Evolutionary conservation across 1,139 yeast species (phyloP).

Genomic region (Petasospora rhodanensis): DNA sequence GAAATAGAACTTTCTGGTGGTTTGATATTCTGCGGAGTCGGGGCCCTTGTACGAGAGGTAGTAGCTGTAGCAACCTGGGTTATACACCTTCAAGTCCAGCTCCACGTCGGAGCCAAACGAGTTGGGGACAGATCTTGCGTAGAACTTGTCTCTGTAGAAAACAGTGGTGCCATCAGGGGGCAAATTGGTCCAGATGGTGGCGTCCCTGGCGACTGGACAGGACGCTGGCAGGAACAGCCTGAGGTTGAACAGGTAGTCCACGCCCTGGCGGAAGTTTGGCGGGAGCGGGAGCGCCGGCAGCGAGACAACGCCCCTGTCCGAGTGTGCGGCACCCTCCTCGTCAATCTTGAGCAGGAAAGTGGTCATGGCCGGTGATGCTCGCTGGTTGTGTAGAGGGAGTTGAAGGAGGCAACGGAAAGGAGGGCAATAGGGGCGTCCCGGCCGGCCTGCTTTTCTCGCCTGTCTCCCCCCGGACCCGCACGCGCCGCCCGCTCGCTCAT

Average conservation of each 20-base stretch:
- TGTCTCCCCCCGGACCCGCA: too few relatives aligned
- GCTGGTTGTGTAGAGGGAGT: conserved; percentile 1
- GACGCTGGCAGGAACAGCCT: conserved; percentile 71
- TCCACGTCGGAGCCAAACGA: conserved; percentile 57
- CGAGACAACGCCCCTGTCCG: conserved; percentile 56
- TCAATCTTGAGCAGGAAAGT: conserved; percentile 22
- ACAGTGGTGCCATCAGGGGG: conserved; percentile 41
- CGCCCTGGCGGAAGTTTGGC: conserved; percentile 31
- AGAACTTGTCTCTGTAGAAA: conserved; percentile 56
- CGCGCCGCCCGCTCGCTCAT: too few relatives aligned
- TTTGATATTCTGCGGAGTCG: conserved; percentile 31
- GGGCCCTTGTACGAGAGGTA: conserved; percentile 47
- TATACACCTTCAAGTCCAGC: conserved; percentile 55
- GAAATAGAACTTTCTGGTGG: conserved; percentile 64
- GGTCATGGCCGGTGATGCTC: conserved; percentile 13
- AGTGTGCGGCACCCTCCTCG: conserved; percentile 15
- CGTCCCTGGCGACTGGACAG: conserved; percentile 64
- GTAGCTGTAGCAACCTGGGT: conserved; percentile 80
- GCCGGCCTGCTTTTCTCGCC: too few relatives aligned
- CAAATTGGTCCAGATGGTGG: conserved; percentile 69
- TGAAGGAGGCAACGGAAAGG: too few relatives aligned
- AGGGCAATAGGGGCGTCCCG: too few relatives aligned
- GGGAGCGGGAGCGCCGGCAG: conserved; percentile 57
- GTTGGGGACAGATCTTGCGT: conserved; percentile 41
- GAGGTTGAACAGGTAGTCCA: conserved; percentile 47